phyloP scores from a whole-genome alignment of 345 rosid genomes.

The Euphorbia pulcherrima region DNA sequence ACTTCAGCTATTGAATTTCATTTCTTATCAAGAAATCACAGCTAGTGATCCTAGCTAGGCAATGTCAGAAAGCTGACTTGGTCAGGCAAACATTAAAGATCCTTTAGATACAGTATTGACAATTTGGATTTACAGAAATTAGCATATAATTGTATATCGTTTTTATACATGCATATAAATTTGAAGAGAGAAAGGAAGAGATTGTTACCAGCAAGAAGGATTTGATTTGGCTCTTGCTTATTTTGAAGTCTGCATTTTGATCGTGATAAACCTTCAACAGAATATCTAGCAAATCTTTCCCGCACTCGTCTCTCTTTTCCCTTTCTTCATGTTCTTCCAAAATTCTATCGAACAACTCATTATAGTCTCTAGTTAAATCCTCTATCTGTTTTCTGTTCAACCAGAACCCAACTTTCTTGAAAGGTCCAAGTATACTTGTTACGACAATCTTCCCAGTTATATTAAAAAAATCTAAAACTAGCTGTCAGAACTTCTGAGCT shows the following conservation, averaged over 20 bases:
- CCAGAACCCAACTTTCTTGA: conserved; percentile 9
- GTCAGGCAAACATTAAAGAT: too few species aligned
- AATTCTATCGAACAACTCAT: conserved; percentile 18
- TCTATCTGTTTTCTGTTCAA: background rate
- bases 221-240: conserved; percentile 36
- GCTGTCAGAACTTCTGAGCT: conserved; percentile 28
- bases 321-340: conserved; percentile 20
- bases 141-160: too few species aligned
- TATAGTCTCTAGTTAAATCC: background rate
- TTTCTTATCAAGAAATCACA: too few species aligned
- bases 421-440: conserved; percentile 9
- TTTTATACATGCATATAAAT: background rate
- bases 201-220: conserved; percentile 34
- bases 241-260: conserved; percentile 33
- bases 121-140: too few species aligned
- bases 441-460: conserved; percentile 28
- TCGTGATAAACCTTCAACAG: conserved; percentile 36
- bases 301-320: background rate
- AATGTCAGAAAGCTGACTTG: too few species aligned
- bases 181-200: background rate
- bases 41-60: too few species aligned
- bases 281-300: conserved; percentile 45
- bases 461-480: conserved; percentile 27
- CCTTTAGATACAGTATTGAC: too few species aligned
- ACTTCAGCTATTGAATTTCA: too few species aligned